Evolutionary conservation across 2,329 filamentous ascomycete species (phyloP).

Genomic region (Atkinsonella texensis): DNA sequence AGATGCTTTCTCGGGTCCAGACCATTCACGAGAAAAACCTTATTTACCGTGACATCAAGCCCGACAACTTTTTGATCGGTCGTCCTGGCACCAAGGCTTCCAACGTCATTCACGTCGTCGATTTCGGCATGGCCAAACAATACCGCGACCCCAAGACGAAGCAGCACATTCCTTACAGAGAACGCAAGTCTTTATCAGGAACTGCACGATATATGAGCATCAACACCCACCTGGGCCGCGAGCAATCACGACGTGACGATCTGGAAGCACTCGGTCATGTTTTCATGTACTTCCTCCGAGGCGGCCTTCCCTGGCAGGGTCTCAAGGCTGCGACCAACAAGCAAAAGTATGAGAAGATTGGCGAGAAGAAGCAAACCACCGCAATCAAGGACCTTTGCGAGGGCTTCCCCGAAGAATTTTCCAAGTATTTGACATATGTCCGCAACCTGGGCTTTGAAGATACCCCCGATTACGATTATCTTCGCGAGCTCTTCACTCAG

Average conservation of each 20-base stretch:
- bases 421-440: conserved; percentile 94
- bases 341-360: conserved; percentile 99
- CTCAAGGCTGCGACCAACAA: conserved; percentile 67
- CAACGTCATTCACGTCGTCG: conserved; percentile 96
- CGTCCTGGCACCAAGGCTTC: conserved; percentile 88
- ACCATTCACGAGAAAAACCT: conserved; percentile 99
- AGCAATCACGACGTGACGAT: conserved; percentile 93
- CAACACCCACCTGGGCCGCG: conserved; percentile 93
- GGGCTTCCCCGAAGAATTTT: conserved; percentile 92
- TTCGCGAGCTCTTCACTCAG: conserved; percentile 92
- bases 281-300: conserved; percentile 65
- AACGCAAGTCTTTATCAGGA: conserved; percentile 91
- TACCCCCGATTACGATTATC: conserved; percentile 95
- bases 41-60: conserved; percentile 99
- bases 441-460: conserved; percentile 98
- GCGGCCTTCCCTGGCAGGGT: conserved; percentile 59
- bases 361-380: conserved; percentile 99
- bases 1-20: conserved; percentile 97
- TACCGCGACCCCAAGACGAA: conserved; percentile 98
- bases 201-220: conserved; percentile 99
- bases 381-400: conserved; percentile 94
- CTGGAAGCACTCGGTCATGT: conserved; percentile 75
- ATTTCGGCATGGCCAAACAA: conserved; percentile 99
- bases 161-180: conserved; percentile 95
- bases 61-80: conserved; percentile 99